Evolutionary conservation across 1,284 basidiomycete species (phyloP), one percentile per base, ranked within the genome.

Genomic region (Papiliotrema nemorosa): DNA sequence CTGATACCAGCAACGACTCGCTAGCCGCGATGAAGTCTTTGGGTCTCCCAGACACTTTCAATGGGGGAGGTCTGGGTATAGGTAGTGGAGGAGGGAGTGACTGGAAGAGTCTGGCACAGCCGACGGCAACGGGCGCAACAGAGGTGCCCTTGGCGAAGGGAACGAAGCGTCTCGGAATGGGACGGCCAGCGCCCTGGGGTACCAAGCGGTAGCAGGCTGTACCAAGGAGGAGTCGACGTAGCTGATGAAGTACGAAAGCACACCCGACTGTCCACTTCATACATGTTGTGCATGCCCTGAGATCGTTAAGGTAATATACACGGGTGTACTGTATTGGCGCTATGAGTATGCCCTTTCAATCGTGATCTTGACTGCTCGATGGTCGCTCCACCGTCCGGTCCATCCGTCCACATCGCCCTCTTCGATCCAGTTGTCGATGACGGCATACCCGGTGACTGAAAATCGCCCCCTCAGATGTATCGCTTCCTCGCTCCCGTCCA

Each of bases 91-190:
- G 25, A 5, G 26, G 16, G 5, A 33, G 20, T 33, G 42, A 33
- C 14, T 44, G 42, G 42, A 44, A 14, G 27, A 20, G n/a, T 33
- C 25, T 44, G 25, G 25, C 38, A 3, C 37, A 43, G 40, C 57
- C 60, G 6, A 53, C 40, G 5, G 44, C 51, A 29, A 21, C 55
- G 13, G 59, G 21, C 22, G 51, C 26, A 26, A 26, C 27, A 7
- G 43, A 40, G 3, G 37, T 58, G 1, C 51, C 47, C 14, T 49
- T 66, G 2, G 64, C 62, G 10, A 59, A 58, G 31, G 69, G 68
- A 1, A 66, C 58, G 12, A 73, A 73, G 56, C 54, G 72, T 24
- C 53, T 74, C 2, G 72, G 72, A 3, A 74, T 74, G 72, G 70
- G 72, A 2, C 54, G 71, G 36, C 68, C 68, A 6, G 64, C 63